Evolutionary conservation across 1,139 yeast genomes (phyloP), one percentile per base, ranked within the genome.

Genomic region (Nakaseomyces glabratus): DNA sequence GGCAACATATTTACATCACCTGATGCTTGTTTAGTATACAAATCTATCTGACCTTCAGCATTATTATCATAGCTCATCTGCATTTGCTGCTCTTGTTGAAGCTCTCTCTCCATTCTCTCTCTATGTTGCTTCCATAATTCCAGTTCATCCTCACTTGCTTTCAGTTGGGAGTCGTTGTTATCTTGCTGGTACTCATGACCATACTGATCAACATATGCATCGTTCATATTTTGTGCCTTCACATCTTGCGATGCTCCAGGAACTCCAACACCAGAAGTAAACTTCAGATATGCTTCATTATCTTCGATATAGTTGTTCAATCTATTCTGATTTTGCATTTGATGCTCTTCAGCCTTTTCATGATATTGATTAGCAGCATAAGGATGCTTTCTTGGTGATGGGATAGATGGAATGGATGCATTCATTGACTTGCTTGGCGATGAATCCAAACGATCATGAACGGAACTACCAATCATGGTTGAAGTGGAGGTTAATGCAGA

Each of bases 221-320:
- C 30, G 3, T 13, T 6, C 15, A n/a, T 18, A n/a, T 18, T 18
- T 7, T n/a, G 10, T 7, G 6, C 14, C 35, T 3, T 30, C 24
- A 8, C 28, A 38, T 1, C 35, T 28, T 2, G 35, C 17, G 10
- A 18, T 17, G 24, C 13, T 26, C 30, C 21, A n/a, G n/a, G n/a
- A 31, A 33, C 28, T 31, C 34, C 34, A 2, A 48, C 54, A 19
- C 36, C 41, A 20, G 38, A 41, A 4, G 59, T 51, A 32, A 53
- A 54, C 19, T 46, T 45, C 20, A 46, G 34, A 36, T 54, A 54
- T 3, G 43, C 44, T 16, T 50, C 51, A 36, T 52, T 51, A 14
- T 46, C 40, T 4, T 48, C 47, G 10, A 51, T 46, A 29, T 40
- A 51, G 11, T 46, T 35, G 21, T 48, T 46, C 20, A 49, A 38